phyloP scores from a whole-genome alignment of 2,329 filamentous ascomycete species.

The Nigrospora osmanthi region DNA sequence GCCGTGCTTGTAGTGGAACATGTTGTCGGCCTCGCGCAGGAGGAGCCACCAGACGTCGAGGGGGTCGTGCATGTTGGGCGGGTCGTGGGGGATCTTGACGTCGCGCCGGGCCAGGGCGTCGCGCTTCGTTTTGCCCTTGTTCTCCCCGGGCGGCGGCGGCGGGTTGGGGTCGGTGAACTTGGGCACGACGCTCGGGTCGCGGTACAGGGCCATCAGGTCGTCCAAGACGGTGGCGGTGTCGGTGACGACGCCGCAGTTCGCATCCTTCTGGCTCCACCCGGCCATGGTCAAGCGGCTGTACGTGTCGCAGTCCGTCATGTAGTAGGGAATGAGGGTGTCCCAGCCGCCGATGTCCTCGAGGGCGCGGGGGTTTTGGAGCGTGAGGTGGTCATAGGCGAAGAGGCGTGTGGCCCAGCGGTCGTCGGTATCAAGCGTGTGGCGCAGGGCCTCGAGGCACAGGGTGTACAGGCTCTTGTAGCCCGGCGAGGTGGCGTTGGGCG shows the following conservation, averaged over 20 bases:
- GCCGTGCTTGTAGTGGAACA: conserved; percentile 34
- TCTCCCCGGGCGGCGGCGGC: conserved; percentile 16
- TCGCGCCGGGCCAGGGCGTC: conserved; percentile 5
- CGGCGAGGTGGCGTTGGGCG: conserved; percentile 18
- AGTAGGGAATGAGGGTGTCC: conserved; percentile 51
- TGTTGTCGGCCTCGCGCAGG: conserved; percentile 19
- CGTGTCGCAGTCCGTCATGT: conserved; percentile 50
- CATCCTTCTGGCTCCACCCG: conserved; percentile 31
- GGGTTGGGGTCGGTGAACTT: conserved; percentile 29
- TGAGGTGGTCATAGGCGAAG: conserved; percentile 51
- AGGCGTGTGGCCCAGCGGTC: conserved; percentile 43
- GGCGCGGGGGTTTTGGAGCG: conserved; percentile 45
- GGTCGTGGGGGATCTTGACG: conserved; percentile 4
- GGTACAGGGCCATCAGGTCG: conserved; percentile 36
- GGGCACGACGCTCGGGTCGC: conserved; percentile 27
- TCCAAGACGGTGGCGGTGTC: conserved; percentile 37
- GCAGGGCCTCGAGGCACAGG: conserved; percentile 27
- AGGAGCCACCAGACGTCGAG: conserved; percentile 20
- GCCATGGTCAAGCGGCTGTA: conserved; percentile 39
- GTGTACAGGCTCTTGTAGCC: conserved; percentile 34
- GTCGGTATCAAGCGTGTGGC: conserved; percentile 18
- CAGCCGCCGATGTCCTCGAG: conserved; percentile 44
- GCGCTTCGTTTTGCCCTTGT: conserved; percentile 6
- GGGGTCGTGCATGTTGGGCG: conserved; percentile 12
- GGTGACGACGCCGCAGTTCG: conserved; percentile 31